Evolutionary conservation across 257 asterid species (phyloP).

Genomic region (Scutellaria minor): DNA sequence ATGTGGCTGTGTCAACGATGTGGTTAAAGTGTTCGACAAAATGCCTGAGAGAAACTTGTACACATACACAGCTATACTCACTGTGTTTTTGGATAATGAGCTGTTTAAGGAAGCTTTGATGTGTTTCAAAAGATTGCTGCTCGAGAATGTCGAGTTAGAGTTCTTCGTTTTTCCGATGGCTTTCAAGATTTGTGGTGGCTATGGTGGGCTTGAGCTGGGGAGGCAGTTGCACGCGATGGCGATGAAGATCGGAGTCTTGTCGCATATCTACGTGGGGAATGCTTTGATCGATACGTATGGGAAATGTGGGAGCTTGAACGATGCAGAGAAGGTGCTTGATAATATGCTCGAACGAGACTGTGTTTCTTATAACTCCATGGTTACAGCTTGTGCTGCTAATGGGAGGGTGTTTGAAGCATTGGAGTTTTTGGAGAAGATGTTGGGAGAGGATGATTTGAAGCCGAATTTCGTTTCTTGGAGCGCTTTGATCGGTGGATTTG

Average conservation of each 20-base stretch:
- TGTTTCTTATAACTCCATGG: constrained; percentile 79
- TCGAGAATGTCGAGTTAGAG: constrained; percentile 65
- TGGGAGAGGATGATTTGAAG: constrained; percentile 38
- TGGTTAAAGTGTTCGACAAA: constrained; percentile 54
- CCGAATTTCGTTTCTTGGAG: constrained; percentile 77
- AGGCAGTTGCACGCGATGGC: constrained; percentile 67
- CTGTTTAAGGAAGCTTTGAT: constrained; percentile 49
- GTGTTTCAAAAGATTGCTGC: constrained; percentile 45
- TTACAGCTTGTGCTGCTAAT: constrained; percentile 66
- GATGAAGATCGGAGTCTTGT: constrained; percentile 51
- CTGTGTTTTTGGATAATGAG: constrained; percentile 50
- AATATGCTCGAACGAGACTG: constrained; percentile 53
- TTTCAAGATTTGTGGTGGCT: constrained; percentile 66
- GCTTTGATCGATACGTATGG: constrained; percentile 84
- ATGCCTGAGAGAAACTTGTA: constrained; percentile 67
- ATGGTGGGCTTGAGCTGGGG: constrained; percentile 71
- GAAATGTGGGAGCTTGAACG: constrained; percentile 59
- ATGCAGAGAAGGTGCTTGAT: constrained; percentile 56
- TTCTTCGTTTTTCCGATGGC: constrained; percentile 71
- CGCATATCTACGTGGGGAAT: constrained; percentile 69
- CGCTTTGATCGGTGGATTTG: constrained; percentile 71
- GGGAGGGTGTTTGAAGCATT: constrained; percentile 60
- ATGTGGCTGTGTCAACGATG: constrained; percentile 46
- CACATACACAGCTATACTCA: constrained; percentile 57
- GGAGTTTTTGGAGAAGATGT: constrained; percentile 55